Evolutionary conservation across 805 yeast genomes (phyloP), one percentile per base, ranked within the genome.

Genomic region (Candida incommunis): DNA sequence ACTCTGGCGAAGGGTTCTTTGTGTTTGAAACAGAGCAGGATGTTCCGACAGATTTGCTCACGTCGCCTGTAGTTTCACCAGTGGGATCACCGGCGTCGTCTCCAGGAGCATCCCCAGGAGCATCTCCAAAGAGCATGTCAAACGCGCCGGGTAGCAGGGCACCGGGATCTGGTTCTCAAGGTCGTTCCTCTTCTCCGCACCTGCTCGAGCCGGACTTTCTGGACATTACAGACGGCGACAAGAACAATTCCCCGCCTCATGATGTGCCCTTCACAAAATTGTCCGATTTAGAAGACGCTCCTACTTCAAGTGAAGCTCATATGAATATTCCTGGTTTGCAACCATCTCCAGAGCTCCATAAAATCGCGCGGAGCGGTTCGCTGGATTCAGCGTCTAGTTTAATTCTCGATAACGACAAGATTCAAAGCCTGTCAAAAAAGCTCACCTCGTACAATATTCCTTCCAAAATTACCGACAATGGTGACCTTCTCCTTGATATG

Each of bases 1-100:
- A 92, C 49, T 95, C 94, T 4, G 98, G 98, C 13, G 98, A 92
- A 62, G 98, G 97, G 0, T 87, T 87, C 60, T 92, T 92, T 58
- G 97, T 92, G 37, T 90, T 92, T 65, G 95, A 87, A 56, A 82
- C 96, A 1, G 72, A 72, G 34, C 66, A 66, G 29, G 73, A 75
- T 48, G 79, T 92, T 22, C 95, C 96, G 1, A 69, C 71, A 45
- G 82, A 82, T 47, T 71, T 86, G 51, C 75, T 86, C 52, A 84
- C 96, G 0, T 84, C 95, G 0, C 96, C 96, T 0, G 92, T 87
- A 23, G 64, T 82, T 25, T 81, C 94, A 21, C 90, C 95, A 0
- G 56, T 72, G 43, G 52, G 65, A 9, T 64, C 70, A n/a, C 67
- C 70, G 18, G 43, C 51, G 7, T 50, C 56, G 23, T 52, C 56